Evolutionary conservation across 768 basidiomycete species (phyloP), one percentile per base, ranked within the genome.

Genomic region (Auricularia sp.): DNA sequence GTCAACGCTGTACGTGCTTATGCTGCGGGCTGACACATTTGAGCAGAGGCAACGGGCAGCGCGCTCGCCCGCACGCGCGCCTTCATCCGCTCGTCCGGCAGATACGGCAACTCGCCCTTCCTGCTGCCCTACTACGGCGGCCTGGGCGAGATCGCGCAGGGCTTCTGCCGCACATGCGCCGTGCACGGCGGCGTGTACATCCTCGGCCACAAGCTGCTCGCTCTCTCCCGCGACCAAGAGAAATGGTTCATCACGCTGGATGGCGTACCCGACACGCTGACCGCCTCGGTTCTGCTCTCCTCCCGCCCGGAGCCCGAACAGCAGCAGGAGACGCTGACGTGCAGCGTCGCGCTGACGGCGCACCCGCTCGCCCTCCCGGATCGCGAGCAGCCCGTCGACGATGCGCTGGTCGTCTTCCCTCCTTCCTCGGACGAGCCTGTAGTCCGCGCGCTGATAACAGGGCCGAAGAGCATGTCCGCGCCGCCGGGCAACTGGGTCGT

Each of bases 81-180:
- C 29, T 93, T 90, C 71, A 78, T 98, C 14, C 85, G 80, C 60
- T 91, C 93, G 0, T 75, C 85, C 18, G 94, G 95, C 2, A 81
- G 91, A 36, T 98, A 97, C 70, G 95, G 95, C 73, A 81, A 74
- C n/a, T 86, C 86, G 0, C 86, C 94, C 1, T 98, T 93, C 76
- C 83, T 98, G 16, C 80, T 98, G n/a, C 93, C 93, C 0, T 93
- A 97, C 68, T 98, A 97, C 72, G 96, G 96, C 18, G 91, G 93
- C 21, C 80, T 88, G 0, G 96, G 96, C 3, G 96, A 98, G 71
- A 85, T 98, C 11, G 83, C 90, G 0, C 96, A 98, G 74, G 95
- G 94, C 2, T 98, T 80, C 68, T 81, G 79, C 62, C 70, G 80
- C 77, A 84, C 89, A 23, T 81, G 92, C 14, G 96, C 96, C 2